phyloP scores from a whole-genome alignment of 73 alveolate species.

The Paramecium sonneborni region DNA sequence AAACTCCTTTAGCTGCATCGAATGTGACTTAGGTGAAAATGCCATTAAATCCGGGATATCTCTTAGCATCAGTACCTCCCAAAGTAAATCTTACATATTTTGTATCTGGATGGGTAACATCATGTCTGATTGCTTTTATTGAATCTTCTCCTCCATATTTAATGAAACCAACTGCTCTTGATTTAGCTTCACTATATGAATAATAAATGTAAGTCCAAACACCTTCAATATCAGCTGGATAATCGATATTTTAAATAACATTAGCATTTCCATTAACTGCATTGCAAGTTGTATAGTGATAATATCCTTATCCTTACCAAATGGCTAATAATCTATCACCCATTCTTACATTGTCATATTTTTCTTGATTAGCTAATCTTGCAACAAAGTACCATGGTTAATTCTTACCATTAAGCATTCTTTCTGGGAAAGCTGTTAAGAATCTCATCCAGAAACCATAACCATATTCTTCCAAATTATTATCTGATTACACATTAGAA shows the following conservation, averaged over 20 bases:
- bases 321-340: conserved; percentile 44
- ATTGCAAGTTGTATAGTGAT: conserved; percentile 10
- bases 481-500: not conserved
- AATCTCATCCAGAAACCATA: conserved; percentile 51
- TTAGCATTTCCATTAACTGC: conserved; percentile 2
- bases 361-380: not conserved
- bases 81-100: conserved; percentile 12
- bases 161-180: conserved; percentile 27
- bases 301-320: conserved; percentile 44
- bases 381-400: conserved; percentile 52
- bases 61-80: conserved; percentile 40
- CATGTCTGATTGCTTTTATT: conserved; percentile 15
- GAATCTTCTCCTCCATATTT: not conserved
- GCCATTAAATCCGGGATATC: conserved; percentile 49
- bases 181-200: not conserved
- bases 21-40: not conserved
- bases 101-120: conserved; percentile 16
- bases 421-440: conserved; percentile 29
- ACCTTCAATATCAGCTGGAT: conserved; percentile 66
- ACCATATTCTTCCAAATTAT: conserved; percentile 49
- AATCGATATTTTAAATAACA: not conserved
- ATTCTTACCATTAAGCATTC: conserved; percentile 17
- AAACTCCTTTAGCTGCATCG: not conserved
- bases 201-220: conserved; percentile 43
- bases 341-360: conserved; percentile 24